phyloP scores from a whole-genome alignment of 352 stramenopile genomes.

The Phytophthora idaei region DNA sequence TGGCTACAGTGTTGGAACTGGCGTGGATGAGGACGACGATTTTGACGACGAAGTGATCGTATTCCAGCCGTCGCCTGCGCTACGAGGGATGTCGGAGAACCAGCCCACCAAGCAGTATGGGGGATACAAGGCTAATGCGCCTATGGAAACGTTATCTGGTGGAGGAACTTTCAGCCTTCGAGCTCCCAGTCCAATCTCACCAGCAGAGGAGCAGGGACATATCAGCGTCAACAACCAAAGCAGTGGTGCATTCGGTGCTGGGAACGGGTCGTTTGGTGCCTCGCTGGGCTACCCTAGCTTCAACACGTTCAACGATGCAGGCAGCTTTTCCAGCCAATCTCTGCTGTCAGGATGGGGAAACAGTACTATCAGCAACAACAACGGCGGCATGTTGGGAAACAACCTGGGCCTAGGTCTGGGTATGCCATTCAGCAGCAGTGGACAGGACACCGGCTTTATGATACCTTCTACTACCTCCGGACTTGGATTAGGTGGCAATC shows the following conservation, averaged over 20 bases:
- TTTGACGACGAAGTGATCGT: slow-evolving; percentile 89
- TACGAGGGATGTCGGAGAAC: slow-evolving; percentile 33
- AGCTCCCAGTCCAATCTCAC: slow-evolving; percentile 34
- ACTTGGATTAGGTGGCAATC: slow-evolving; percentile 13
- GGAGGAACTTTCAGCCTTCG: slow-evolving; percentile 39
- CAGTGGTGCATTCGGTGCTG: slow-evolving; percentile 41
- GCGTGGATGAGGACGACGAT: slow-evolving; percentile 65
- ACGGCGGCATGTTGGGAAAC: slow-evolving; percentile 15
- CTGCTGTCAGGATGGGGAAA: slow-evolving; percentile 64
- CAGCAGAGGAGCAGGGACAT: slow-evolving; percentile 19
- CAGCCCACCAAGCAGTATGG: slow-evolving; percentile 30
- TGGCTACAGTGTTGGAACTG: slow-evolving; percentile 6
- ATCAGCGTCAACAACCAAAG: slow-evolving; percentile 24
- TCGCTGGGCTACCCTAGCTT: slow-evolving; percentile 70
- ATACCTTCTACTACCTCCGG: slow-evolving; percentile 15
- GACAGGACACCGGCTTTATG: slow-evolving; percentile 22
- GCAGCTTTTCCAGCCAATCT: slow-evolving; percentile 46
- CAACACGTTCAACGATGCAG: slow-evolving; percentile 59
- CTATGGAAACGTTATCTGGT: slow-evolving; percentile 34
- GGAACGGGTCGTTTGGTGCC: slow-evolving; percentile 44
- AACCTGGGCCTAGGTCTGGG: slow-evolving; percentile 23
- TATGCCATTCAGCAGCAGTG: slow-evolving; percentile 29
- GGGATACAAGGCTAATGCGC: slow-evolving; percentile 17
- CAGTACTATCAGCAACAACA: slow-evolving; percentile 19
- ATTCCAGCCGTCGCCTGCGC: slow-evolving; percentile 64